phyloP scores from a whole-genome alignment of 129 eudicot species.

The Pseudognaphalium luteoalbum region DNA sequence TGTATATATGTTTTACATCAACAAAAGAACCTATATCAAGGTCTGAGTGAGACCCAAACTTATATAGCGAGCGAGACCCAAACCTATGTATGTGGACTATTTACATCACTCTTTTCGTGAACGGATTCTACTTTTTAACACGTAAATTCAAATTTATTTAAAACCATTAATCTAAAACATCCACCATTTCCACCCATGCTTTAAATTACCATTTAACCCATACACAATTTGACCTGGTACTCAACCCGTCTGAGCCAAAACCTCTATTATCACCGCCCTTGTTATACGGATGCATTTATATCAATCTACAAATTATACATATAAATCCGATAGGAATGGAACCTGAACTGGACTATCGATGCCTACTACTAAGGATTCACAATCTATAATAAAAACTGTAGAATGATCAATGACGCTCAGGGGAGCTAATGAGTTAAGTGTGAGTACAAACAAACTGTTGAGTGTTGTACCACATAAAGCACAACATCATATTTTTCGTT shows the following conservation, averaged over 20 bases:
- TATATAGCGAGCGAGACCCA: too few relatives aligned
- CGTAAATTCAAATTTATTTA: too few relatives aligned
- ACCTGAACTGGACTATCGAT: neutral
- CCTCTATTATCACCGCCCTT: too few relatives aligned
- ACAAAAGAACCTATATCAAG: too few relatives aligned
- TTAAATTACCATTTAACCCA: neutral
- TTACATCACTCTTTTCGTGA: neutral
- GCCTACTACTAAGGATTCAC: neutral
- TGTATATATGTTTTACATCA: too few relatives aligned
- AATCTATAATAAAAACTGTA: neutral
- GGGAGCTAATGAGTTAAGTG: neutral
- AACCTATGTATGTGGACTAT: too few relatives aligned
- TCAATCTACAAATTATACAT: too few relatives aligned
- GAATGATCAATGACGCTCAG: neutral
- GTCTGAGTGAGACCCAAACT: neutral
- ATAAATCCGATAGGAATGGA: too few relatives aligned
- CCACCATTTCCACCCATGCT: constrained; percentile 8
- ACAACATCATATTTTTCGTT: neutral
- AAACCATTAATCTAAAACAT: too few relatives aligned
- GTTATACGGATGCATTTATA: too few relatives aligned
- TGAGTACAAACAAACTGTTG: neutral
- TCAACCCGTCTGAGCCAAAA: neutral
- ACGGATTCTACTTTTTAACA: neutral
- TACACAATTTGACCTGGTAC: neutral
- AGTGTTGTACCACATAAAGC: neutral